These are phyloP conservation scores for Cercophora sp. DNA, from an alignment of 495 filamentous ascomycete species.

Conservation along the genomic window DNA sequence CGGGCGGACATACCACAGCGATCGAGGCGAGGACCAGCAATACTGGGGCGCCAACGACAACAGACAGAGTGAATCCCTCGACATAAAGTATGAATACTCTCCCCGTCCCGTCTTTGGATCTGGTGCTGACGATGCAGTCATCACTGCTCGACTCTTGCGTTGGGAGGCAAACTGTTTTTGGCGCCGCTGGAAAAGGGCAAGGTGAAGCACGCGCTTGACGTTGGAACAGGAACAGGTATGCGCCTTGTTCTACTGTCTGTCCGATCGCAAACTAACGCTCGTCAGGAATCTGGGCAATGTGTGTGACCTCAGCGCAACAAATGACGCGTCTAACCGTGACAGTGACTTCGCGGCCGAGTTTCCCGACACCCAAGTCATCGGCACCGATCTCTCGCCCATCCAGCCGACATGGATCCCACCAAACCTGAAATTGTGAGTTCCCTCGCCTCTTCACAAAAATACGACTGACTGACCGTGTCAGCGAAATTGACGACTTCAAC, in stretches of 20 bases:
- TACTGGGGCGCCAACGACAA: conserved; percentile 39
- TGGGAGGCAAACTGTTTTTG: conserved; percentile 53
- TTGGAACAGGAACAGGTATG: background rate
- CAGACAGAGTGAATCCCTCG: conserved; percentile 34
- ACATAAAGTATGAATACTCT: conserved; percentile 30
- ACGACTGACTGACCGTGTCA: too few relatives aligned
- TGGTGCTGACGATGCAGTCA: conserved; percentile 21
- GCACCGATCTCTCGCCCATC: conserved; percentile 62
- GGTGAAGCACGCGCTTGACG: background rate
- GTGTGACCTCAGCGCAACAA: background rate
- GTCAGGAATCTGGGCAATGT: conserved; percentile 53
- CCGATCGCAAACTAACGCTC: conserved; percentile 25
- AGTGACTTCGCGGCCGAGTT: conserved; percentile 44
- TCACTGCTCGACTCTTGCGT: conserved; percentile 33
- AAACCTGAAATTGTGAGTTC: conserved; percentile 41
- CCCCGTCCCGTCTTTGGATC: background rate
- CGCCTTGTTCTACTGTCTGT: background rate
- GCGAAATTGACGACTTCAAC: conserved; percentile 39
- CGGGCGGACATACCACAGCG: conserved; percentile 37
- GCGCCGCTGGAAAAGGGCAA: conserved; percentile 48
- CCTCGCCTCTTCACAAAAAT: too few relatives aligned
- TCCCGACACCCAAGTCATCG: conserved; percentile 52
- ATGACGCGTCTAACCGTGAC: conserved; percentile 1
- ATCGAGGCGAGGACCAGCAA: conserved; percentile 27
- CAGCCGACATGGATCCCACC: conserved; percentile 48